Base-by-base conservation (phyloP, 2,329 filamentous ascomycete genomes). In the Purpureocillium lavendulum region DNA sequence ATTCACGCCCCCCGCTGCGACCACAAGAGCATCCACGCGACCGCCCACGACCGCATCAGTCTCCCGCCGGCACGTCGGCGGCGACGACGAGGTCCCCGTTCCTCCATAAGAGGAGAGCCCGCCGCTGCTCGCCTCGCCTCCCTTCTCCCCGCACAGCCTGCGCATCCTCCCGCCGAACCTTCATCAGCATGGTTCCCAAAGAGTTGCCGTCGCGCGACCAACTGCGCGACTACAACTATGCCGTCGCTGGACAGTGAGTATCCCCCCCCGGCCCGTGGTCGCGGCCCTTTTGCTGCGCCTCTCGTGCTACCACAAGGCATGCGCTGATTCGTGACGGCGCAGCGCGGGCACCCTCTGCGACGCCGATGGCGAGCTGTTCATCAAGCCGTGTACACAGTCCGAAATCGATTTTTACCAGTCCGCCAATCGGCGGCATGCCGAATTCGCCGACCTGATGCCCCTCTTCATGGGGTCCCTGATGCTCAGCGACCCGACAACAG, bases 311-410 rank as follows among this genome's bases (percentile, higher is more conserved):
- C 12, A 35, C 31, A 36, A 45, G 34, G 12, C 15, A 33, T 32
- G 11, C 30, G 34, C 21, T 35, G 17, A 30, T 30, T 12, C 21
- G 21, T 26, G 29, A 30, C 36, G 9, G 15, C 16, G 7, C 56
- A 96, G 89, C 65, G 89, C 94, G 50, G 92, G 92, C 48, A 90
- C 94, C 35, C 77, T 94, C 52, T 88, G 83, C 57, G 87, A 94
- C 55, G 71, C 75, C 40, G 80, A 86, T 39, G 92, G 92, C 57
- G 78, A 84, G 47, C 71, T 97, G 28, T 85, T 98, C 58, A 87
- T 96, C 57, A 98, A 98, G 64, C 92, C 92, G 14, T 97, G 90
- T 61, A 94, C 86, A 1, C 66, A 79, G 46, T 73, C 80, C 47
- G 92, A 98, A 65, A 79, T 97, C 52, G 73, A 80, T 33, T 98